Evolutionary conservation across 768 basidiomycete genomes (phyloP), one percentile per base, ranked within the genome.

Genomic region (Calocybe cyanea): DNA sequence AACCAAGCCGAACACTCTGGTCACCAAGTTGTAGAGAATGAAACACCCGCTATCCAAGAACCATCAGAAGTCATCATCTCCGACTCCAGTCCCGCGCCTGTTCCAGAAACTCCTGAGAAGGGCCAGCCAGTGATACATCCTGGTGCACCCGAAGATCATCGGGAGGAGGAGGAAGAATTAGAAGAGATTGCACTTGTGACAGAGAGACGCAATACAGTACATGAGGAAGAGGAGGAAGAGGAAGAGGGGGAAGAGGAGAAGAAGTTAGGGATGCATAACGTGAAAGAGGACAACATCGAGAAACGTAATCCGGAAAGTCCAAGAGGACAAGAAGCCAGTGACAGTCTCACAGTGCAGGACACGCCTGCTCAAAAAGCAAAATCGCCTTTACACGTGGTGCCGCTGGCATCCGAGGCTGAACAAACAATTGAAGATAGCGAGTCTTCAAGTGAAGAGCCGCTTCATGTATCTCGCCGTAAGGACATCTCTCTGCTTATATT

Each of bases 381-480:
- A 35, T 31, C 33, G 23, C 25, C 43, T 32, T 15, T 37, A 34
- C 35, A 34, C 24, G 46, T 38, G 19, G 24, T 28, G 14, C 21
- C 42, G 10, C 33, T 19, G 1, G 45, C 55, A 38, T 39, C 40
- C 32, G 54, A 51, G 44, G 32, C 44, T 31, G 61, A 58, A 23
- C 48, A 45, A 20, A 41, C 20, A 7, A 48, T 49, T 30, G 49
- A 59, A 3, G 59, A 60, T 17, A 59, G 46, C 18, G 49, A 50
- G 13, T 53, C 58, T 13, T 64, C 66, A 18, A 63, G 59, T 18
- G 65, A 67, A 42, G 69, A 69, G 35, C 63, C 63, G 19, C 54
- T 58, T 8, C 66, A 64, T 43, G 55, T 53, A 20, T 63, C 62
- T 6, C 59, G 69, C 48, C 67, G 70, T 72, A 57, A 40, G 65